phyloP scores from a whole-genome alignment of 805 yeast species.

The Zygoascus tannicola region DNA sequence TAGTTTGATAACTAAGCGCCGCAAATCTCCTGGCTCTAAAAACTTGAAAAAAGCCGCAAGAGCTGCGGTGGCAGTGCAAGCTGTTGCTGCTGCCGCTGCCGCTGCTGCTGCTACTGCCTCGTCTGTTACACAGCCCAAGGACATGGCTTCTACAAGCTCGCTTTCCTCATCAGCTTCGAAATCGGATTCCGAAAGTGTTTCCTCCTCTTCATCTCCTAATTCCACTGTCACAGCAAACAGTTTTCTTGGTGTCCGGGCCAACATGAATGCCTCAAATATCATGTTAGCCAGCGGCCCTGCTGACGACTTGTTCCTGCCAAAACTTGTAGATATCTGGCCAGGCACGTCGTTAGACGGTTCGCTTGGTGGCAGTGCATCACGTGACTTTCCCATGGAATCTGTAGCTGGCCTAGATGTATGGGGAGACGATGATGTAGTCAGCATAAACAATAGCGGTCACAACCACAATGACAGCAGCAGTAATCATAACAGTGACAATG shows the following conservation, averaged over 20 bases:
- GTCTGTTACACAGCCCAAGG: neutral
- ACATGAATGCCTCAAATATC: conserved; percentile 2
- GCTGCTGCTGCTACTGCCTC: conserved; percentile 5
- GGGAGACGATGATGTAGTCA: conserved; percentile 1
- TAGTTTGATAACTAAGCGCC: conserved; percentile 15
- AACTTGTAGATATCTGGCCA: conserved; percentile 1
- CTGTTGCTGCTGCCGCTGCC: conserved; percentile 9
- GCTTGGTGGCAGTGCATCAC: neutral
- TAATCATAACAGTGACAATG: conserved; percentile 2
- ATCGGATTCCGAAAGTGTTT: neutral
- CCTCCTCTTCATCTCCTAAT: conserved; percentile 8
- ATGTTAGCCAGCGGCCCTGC: conserved; percentile 1
- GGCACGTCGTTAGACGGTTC: no score
- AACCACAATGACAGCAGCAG: neutral
- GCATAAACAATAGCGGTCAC: neutral
- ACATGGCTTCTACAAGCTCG: neutral
- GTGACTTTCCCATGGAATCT: neutral
- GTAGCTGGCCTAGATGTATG: neutral
- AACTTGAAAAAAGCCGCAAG: conserved; percentile 2
- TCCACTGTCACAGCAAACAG: neutral
- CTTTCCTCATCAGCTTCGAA: neutral
- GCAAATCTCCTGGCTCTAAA: conserved; percentile 8
- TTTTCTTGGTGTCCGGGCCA: conserved; percentile 1
- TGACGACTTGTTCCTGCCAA: conserved; percentile 1
- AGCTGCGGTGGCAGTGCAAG: conserved; percentile 6